Evolutionary conservation across 345 rosid genomes (phyloP).

Genomic region (Iberis pinnata): DNA sequence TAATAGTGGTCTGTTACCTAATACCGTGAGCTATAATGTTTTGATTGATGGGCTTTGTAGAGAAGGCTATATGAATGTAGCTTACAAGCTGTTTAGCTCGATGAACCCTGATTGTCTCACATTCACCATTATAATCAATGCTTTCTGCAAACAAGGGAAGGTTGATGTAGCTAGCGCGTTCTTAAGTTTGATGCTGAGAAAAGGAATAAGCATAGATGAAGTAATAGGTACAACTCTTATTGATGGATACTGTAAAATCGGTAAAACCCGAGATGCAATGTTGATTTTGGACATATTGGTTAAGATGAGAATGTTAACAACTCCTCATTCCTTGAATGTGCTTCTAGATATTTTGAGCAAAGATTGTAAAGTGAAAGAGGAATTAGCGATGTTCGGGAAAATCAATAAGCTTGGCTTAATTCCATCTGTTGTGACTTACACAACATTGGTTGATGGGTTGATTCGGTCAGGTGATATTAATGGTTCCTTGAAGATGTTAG

Average conservation of each 20-base stretch:
- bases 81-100: slow-evolving; percentile 32
- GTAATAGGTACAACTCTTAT: slow-evolving; percentile 40
- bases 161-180: slow-evolving; percentile 32
- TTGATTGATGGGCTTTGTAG: slow-evolving; percentile 43
- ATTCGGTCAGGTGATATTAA: slow-evolving; percentile 33
- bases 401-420: slow-evolving; percentile 36
- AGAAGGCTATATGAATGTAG: slow-evolving; percentile 36
- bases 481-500: slow-evolving; percentile 27
- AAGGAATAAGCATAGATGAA: slow-evolving; percentile 38
- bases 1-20: slow-evolving; percentile 35
- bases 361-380: slow-evolving; percentile 34
- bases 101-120: slow-evolving; percentile 38
- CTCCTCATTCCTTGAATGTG: slow-evolving; percentile 39
- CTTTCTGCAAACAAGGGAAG: slow-evolving; percentile 35
- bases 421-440: slow-evolving; percentile 47
- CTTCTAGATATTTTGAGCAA: slow-evolving; percentile 41
- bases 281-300: slow-evolving; percentile 32
- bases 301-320: slow-evolving; percentile 21
- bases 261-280: slow-evolving; percentile 31
- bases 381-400: slow-evolving; percentile 39
- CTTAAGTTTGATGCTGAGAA: slow-evolving; percentile 37
- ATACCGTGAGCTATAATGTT: slow-evolving; percentile 35
- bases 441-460: slow-evolving; percentile 39
- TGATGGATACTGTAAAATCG: slow-evolving; percentile 39
- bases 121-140: slow-evolving; percentile 34